phyloP scores from a whole-genome alignment of 345 rosid species.

The Citrus hindsii region DNA sequence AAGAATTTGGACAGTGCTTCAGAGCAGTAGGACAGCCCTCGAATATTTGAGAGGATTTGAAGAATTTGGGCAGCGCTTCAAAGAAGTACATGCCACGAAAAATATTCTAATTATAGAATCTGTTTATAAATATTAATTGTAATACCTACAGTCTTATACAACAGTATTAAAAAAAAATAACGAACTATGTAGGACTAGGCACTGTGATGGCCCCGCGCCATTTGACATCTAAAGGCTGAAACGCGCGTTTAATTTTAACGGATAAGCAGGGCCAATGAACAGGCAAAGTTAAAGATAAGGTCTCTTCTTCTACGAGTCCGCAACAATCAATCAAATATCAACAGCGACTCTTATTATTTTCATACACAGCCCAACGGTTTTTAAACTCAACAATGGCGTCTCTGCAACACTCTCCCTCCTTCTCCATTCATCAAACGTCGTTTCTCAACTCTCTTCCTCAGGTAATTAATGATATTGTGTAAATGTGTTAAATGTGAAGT shows the following conservation, averaged over 20 bases:
- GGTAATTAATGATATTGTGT: conserved; percentile 31
- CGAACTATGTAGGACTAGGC: neutral
- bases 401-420: conserved; percentile 54
- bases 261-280: neutral
- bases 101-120: no score
- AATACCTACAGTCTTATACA: no score
- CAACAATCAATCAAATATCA: no score
- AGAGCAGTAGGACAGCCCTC: no score
- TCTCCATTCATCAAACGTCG: conserved; percentile 47
- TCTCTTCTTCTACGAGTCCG: neutral
- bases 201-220: neutral
- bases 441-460: conserved; percentile 52
- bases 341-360: neutral
- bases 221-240: neutral
- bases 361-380: no score
- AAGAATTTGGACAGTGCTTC: no score
- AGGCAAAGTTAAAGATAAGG: neutral
- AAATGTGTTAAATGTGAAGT: neutral
- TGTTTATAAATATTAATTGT: no score
- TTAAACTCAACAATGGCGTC: conserved; percentile 56
- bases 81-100: no score
- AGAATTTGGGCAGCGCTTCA: no score
- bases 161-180: no score
- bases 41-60: no score
- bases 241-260: neutral